Percentiles rank a stretch among this genome's conserved stretches.
Evolutionary conservation across 257 asterid genomes (phyloP).

Genomic region (Nemophila menziesii): DNA sequence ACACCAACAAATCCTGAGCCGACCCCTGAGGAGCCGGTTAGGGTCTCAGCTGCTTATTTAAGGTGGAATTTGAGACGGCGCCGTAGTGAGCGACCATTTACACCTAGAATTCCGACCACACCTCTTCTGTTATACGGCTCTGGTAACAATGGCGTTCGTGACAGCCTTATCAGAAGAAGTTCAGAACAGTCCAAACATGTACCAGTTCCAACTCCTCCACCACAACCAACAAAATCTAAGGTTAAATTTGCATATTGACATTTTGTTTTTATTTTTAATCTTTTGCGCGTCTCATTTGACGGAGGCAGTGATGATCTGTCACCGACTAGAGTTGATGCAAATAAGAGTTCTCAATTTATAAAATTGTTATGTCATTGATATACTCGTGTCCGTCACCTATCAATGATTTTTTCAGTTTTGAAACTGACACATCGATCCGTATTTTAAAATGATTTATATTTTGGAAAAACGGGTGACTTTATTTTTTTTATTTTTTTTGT

Average conservation of each 20-base stretch:
- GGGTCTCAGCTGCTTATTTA: too few relatives aligned
- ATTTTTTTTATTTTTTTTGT: too few relatives aligned
- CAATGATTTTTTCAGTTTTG: slow-evolving; percentile 47
- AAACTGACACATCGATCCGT: too few relatives aligned
- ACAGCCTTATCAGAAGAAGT: slow-evolving; percentile 19
- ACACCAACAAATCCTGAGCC: background rate
- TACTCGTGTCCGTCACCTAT: slow-evolving; percentile 16
- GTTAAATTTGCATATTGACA: slow-evolving; percentile 28
- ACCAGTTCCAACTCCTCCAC: slow-evolving; percentile 2
- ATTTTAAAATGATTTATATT: too few relatives aligned
- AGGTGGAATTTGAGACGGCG: slow-evolving; percentile 70
- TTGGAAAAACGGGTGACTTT: too few relatives aligned
- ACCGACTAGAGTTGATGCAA: background rate
- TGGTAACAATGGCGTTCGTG: slow-evolving; percentile 26
- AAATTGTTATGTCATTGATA: slow-evolving; percentile 26
- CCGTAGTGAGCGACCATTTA: slow-evolving; percentile 16
- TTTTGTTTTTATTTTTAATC: background rate
- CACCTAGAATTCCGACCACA: slow-evolving; percentile 52
- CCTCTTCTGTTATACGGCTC: slow-evolving; percentile 73
- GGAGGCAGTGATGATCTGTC: slow-evolving; percentile 13
- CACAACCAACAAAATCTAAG: slow-evolving; percentile 55
- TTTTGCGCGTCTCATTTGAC: slow-evolving; percentile 12
- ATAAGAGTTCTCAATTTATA: slow-evolving; percentile 8
- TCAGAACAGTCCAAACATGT: slow-evolving; percentile 33
- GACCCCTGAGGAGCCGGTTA: slow-evolving; percentile 13